A percentile compares a stretch with the other conserved stretches of the same genome.
phyloP scores from a whole-genome alignment of 2,329 filamentous ascomycete genomes.

The Fusarium acutatum region DNA sequence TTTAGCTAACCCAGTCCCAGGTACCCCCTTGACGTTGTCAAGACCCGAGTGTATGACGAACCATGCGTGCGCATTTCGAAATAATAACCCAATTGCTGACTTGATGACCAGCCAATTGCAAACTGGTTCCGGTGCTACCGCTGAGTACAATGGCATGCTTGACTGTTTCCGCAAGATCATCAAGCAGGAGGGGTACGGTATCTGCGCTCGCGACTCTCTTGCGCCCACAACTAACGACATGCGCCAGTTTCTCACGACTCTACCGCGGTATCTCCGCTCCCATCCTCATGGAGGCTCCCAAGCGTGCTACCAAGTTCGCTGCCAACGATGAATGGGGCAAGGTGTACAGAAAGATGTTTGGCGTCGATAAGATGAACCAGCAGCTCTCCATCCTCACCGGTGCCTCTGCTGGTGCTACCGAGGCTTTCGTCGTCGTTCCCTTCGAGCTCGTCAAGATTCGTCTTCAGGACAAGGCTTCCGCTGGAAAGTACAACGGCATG shows the following conservation, averaged over 20 bases:
- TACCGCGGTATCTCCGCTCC: constrained; percentile 96
- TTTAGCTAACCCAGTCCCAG: constrained; percentile 56
- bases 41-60: constrained; percentile 86
- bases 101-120: constrained; percentile 77
- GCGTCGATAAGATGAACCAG: constrained; percentile 88
- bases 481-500: constrained; percentile 86
- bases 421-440: constrained; percentile 95
- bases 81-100: constrained; percentile 29
- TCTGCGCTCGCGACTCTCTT: constrained; percentile 10
- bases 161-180: constrained; percentile 99
- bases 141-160: constrained; percentile 97
- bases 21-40: constrained; percentile 99
- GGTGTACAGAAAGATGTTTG: constrained; percentile 89
- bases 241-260: constrained; percentile 78
- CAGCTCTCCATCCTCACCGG: constrained; percentile 91
- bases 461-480: constrained; percentile 93
- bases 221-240: constrained; percentile 27
- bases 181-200: constrained; percentile 84
- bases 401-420: constrained; percentile 92
- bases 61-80: constrained; percentile 27
- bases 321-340: constrained; percentile 99
- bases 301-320: constrained; percentile 97
- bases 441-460: constrained; percentile 99
- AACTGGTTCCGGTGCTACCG: constrained; percentile 74
- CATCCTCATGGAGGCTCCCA: constrained; percentile 94